Evolutionary conservation across 805 yeast genomes (phyloP).

Genomic region (Suhomyces canberraensis): DNA sequence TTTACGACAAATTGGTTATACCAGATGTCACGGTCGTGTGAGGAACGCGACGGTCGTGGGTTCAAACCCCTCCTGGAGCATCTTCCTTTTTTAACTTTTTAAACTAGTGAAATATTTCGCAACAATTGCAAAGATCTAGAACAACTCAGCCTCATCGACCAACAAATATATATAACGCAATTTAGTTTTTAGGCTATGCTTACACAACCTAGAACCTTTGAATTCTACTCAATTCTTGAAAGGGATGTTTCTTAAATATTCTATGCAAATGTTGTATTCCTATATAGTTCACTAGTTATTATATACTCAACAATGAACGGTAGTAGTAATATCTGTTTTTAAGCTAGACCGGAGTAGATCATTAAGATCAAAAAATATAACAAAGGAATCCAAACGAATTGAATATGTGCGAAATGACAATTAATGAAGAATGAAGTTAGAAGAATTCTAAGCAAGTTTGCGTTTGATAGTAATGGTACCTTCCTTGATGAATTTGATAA

Average conservation of each 20-base stretch:
- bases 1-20: slow-evolving; percentile 40
- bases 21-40: slow-evolving; percentile 52
- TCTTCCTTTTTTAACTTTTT: slow-evolving; percentile 36
- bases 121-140: too few relatives aligned
- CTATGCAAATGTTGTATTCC: too few relatives aligned
- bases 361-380: not conserved
- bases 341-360: too few relatives aligned
- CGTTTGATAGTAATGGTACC: slow-evolving; percentile 15
- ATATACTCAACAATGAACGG: not conserved
- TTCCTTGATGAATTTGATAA: slow-evolving; percentile 60
- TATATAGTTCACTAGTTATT: not conserved
- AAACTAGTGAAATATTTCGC: too few relatives aligned
- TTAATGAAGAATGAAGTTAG: not conserved
- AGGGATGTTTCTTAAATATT: too few relatives aligned
- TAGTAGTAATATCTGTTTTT: too few relatives aligned
- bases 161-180: too few relatives aligned
- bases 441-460: slow-evolving; percentile 4
- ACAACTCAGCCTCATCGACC: too few relatives aligned
- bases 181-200: too few relatives aligned
- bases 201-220: too few relatives aligned
- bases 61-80: slow-evolving; percentile 54
- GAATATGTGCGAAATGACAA: not conserved
- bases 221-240: too few relatives aligned
- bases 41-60: slow-evolving; percentile 57
- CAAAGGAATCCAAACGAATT: not conserved